Evolutionary conservation across 78 protist species (phyloP).

Genomic region (Dictyostelium capitatum): DNA sequence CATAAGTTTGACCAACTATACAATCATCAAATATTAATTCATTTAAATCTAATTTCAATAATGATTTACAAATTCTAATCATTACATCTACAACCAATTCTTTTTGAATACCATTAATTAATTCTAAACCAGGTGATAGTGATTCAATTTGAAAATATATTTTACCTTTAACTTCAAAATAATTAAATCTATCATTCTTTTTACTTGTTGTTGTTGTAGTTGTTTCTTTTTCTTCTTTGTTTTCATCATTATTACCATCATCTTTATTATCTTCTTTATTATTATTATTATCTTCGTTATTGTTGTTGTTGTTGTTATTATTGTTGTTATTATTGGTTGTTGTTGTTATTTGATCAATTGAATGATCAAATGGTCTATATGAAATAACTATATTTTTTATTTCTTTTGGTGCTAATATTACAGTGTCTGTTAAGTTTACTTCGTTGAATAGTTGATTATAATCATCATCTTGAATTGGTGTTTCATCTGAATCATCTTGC

Average conservation of each 20-base stretch:
- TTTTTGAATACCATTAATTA: not conserved
- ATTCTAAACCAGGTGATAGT: not conserved
- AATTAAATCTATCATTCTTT: constrained; percentile 33
- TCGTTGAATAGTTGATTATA: constrained; percentile 76
- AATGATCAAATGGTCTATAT: constrained; percentile 42
- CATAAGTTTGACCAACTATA: constrained; percentile 57
- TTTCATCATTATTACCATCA: not conserved
- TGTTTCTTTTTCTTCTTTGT: not conserved
- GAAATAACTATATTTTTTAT: constrained; percentile 40
- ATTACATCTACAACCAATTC: constrained; percentile 26
- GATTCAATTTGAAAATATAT: constrained; percentile 18
- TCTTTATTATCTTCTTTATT: not conserved
- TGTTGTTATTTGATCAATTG: not conserved
- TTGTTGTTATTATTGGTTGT: not conserved
- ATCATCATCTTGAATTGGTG: constrained; percentile 64
- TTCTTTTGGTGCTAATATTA: constrained; percentile 39
- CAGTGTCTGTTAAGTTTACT: constrained; percentile 36
- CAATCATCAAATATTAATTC: constrained; percentile 86
- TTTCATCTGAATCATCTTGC: constrained; percentile 59
- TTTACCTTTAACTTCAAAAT: constrained; percentile 71
- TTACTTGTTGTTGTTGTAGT: not conserved
- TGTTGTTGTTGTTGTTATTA: not conserved
- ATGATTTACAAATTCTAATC: constrained; percentile 62
- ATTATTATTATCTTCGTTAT: not conserved
- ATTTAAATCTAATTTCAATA: constrained; percentile 46